These are phyloP conservation scores for Clavispora vitiphila DNA, from an alignment of 805 yeast genomes.

Conservation along the genomic window DNA sequence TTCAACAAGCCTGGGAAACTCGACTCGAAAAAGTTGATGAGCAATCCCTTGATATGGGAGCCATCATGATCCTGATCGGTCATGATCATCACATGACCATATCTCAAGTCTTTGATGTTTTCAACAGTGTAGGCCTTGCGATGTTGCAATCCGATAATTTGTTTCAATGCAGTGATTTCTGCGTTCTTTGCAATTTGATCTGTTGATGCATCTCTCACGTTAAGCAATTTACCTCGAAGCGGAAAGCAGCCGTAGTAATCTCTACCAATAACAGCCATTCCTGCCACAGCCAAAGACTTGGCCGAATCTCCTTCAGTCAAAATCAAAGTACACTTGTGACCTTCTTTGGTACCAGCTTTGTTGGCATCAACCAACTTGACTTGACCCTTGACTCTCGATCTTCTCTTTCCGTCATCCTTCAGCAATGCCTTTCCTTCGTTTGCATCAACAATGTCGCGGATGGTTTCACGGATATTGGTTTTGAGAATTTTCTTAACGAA, in stretches of 20 bases:
- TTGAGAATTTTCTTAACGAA: slow-evolving; percentile 66
- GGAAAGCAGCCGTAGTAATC: slow-evolving; percentile 96
- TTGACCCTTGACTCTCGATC: slow-evolving; percentile 80
- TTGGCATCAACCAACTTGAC: slow-evolving; percentile 93
- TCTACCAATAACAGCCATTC: slow-evolving; percentile 91
- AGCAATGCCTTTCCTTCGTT: slow-evolving; percentile 85
- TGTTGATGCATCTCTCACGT: slow-evolving; percentile 95
- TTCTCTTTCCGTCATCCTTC: slow-evolving; percentile 83
- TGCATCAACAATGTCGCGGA: slow-evolving; percentile 76
- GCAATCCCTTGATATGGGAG: slow-evolving; percentile 91
- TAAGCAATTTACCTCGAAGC: slow-evolving; percentile 86
- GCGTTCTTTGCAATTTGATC: slow-evolving; percentile 90
- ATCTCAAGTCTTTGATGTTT: slow-evolving; percentile 69
- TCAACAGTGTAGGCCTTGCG: slow-evolving; percentile 65
- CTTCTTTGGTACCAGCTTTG: slow-evolving; percentile 91
- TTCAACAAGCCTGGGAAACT: slow-evolving; percentile 91
- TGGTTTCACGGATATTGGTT: slow-evolving; percentile 67
- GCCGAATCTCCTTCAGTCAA: slow-evolving; percentile 98
- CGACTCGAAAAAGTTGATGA: slow-evolving; percentile 87
- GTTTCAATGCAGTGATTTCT: slow-evolving; percentile 92
- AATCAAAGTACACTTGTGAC: slow-evolving; percentile 86
- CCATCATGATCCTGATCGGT: slow-evolving; percentile 99
- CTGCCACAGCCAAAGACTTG: slow-evolving; percentile 83
- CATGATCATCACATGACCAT: slow-evolving; percentile 98
- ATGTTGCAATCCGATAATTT: slow-evolving; percentile 93